phyloP scores from a whole-genome alignment of 2,329 filamentous ascomycete species.

The Davidsoniella virescens region DNA sequence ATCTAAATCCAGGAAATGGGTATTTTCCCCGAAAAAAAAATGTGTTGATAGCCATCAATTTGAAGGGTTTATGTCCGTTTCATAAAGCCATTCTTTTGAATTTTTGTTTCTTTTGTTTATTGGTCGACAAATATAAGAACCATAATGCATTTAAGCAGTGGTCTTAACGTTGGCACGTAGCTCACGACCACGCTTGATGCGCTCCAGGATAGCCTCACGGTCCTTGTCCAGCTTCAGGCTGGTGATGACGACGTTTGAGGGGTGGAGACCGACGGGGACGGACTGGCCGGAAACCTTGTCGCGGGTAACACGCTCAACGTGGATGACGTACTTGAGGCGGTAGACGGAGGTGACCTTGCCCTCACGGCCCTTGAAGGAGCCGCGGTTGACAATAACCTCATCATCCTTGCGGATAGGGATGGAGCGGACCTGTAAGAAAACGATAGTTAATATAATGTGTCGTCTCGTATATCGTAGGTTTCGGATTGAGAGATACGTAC shows the following conservation, averaged over 20 bases:
- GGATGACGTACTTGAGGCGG: slow-evolving; percentile 94
- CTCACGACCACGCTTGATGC: slow-evolving; percentile 68
- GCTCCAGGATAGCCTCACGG: slow-evolving; percentile 73
- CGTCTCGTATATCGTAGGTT: neutral
- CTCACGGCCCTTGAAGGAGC: slow-evolving; percentile 92
- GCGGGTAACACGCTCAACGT: slow-evolving; percentile 90
- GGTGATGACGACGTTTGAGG: slow-evolving; percentile 94
- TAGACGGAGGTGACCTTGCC: slow-evolving; percentile 97
- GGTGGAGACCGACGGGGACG: slow-evolving; percentile 85
- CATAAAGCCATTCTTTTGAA: slow-evolving; percentile 7
- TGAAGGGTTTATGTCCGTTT: slow-evolving; percentile 5
- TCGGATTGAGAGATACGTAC: slow-evolving; percentile 37
- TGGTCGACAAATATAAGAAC: neutral
- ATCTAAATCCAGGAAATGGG: neutral
- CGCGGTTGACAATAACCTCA: slow-evolving; percentile 84
- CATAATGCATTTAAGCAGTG: slow-evolving; percentile 21
- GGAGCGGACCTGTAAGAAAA: slow-evolving; percentile 56
- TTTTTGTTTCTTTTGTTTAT: slow-evolving; percentile 10
- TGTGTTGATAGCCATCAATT: slow-evolving; percentile 7
- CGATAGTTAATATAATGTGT: slow-evolving; percentile 1
- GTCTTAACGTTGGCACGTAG: slow-evolving; percentile 55
- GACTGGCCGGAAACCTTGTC: slow-evolving; percentile 97
- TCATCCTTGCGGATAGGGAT: slow-evolving; percentile 97
- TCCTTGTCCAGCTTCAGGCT: slow-evolving; percentile 98
- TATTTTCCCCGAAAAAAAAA: neutral